Conservation (phyloP, 2,329 filamentous ascomycete species). For the Penicillium sp. region DNA sequence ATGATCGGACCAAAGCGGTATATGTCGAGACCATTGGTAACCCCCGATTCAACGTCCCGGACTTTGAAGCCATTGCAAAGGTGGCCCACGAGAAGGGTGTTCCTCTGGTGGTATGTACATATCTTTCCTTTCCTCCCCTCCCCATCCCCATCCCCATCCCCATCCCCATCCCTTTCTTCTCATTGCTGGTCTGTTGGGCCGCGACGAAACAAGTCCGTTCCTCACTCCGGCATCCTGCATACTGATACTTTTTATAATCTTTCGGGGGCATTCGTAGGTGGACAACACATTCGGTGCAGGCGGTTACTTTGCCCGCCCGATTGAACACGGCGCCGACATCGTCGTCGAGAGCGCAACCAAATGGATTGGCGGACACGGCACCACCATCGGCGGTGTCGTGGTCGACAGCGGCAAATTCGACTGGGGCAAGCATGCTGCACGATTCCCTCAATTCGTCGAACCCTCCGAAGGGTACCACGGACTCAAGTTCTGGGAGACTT, state of each 20-base stretch:
- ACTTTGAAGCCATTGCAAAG: conserved; percentile 80
- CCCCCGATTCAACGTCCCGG: conserved; percentile 85
- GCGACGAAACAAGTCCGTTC: no score
- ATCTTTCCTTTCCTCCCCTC: no score
- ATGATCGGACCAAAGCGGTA: conserved; percentile 87
- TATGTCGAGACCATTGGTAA: conserved; percentile 93
- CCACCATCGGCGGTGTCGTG: conserved; percentile 80
- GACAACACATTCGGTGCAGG: conserved; percentile 96
- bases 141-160: no score
- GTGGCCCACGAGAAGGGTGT: conserved; percentile 67
- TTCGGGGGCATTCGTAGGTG: conserved; percentile 46
- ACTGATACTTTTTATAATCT: no score
- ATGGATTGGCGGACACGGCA: conserved; percentile 95
- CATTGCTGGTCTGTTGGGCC: no score
- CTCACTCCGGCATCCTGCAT: no score
- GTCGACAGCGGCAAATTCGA: conserved; percentile 88
- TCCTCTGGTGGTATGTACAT: conserved; percentile 51
- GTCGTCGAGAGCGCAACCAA: conserved; percentile 93
- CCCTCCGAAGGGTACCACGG: conserved; percentile 57
- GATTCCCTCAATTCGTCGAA: conserved; percentile 91
- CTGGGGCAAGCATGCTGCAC: conserved; percentile 75
- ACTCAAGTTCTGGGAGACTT: conserved; percentile 73
- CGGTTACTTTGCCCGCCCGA: conserved; percentile 79
- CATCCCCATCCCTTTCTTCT: no score
- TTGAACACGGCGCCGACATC: conserved; percentile 87